phyloP scores from a whole-genome alignment of 768 basidiomycete genomes.

The Naematelia encephala region DNA sequence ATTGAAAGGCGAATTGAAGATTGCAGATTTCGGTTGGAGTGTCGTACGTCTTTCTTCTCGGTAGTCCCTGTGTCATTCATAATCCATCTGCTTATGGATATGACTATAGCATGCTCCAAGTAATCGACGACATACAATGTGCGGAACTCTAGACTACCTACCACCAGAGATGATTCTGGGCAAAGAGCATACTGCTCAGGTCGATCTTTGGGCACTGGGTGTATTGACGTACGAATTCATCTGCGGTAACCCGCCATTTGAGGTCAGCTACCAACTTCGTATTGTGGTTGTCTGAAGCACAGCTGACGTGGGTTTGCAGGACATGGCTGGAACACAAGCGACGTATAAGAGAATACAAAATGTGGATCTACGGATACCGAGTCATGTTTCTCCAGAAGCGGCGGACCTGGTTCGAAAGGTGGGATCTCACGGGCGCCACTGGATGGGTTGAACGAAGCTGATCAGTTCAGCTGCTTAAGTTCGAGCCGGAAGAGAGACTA shows the following conservation, averaged over 20 bases:
- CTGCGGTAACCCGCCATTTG: constrained; percentile 78
- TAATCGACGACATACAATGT: constrained; percentile 78
- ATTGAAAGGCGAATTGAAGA: constrained; percentile 92
- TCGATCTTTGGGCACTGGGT: constrained; percentile 95
- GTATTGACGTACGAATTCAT: constrained; percentile 96
- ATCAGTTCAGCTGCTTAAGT: constrained; percentile 64
- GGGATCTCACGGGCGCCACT: constrained; percentile 38
- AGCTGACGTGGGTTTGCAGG: background rate
- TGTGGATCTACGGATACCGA: constrained; percentile 63
- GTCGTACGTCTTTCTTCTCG: constrained; percentile 30
- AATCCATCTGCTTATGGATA: background rate
- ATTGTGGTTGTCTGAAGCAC: background rate
- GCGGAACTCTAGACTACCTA: constrained; percentile 93
- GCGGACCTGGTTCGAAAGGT: constrained; percentile 65
- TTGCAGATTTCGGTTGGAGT: constrained; percentile 98
- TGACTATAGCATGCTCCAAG: constrained; percentile 71
- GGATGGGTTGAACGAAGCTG: constrained; percentile 1
- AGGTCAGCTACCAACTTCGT: constrained; percentile 49
- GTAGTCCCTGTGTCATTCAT: background rate
- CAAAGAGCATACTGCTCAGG: constrained; percentile 79
- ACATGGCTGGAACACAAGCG: constrained; percentile 54
- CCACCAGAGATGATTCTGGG: constrained; percentile 99
- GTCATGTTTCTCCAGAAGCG: constrained; percentile 61
- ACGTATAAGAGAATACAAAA: constrained; percentile 78
- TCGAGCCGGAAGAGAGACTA: constrained; percentile 73